Base-by-base conservation (phyloP, 345 rosid species). In the Brassica nigra region DNA sequence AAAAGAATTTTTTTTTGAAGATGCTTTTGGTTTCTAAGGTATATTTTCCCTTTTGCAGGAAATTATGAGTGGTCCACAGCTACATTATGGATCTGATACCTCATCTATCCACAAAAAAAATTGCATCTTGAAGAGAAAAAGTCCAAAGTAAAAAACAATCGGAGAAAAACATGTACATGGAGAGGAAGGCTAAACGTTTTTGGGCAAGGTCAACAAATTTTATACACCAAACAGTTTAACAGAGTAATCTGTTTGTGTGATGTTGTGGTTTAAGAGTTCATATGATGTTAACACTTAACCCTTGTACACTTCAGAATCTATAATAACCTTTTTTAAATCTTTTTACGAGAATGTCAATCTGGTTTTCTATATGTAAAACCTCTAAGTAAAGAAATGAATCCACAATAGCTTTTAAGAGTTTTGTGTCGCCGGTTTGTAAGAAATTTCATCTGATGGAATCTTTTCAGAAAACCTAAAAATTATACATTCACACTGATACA, bases 1-100 rank as follows among this genome's bases (percentile, higher is more conserved):
- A n/a, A n/a, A n/a, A n/a, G n/a, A n/a, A n/a, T n/a, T n/a, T n/a
- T n/a, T n/a, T n/a, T n/a, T n/a, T n/a, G n/a, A n/a, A n/a, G n/a
- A n/a, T n/a, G n/a, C 0, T n/a, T 10, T 44, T 44, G 33, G 59
- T 76, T 44, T 33, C 28, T 39, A 8, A 78, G 44, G 31, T 15
- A 27, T 16, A 79, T 3, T 44, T 30, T 67, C 6, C 2, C 18
- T n/a, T 55, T 81, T 75, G 57, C 71, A 89, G 93, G 91, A 90
- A 33, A 55, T 69, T 54, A 57, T 84, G 70, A 82, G 80, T 76
- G 86, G 82, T 23, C 70, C 80, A 47, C 83, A 69, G 6, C 76
- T 49, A 23, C 80, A 44, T 37, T 84, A 84, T 64, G 83, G 80
- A 72, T 79, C 34, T 63, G 84, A 82, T 33, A 83, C 75, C 83